Base-by-base conservation (phyloP, 495 filamentous ascomycete genomes). In the Clavariopsis aquatica region DNA sequence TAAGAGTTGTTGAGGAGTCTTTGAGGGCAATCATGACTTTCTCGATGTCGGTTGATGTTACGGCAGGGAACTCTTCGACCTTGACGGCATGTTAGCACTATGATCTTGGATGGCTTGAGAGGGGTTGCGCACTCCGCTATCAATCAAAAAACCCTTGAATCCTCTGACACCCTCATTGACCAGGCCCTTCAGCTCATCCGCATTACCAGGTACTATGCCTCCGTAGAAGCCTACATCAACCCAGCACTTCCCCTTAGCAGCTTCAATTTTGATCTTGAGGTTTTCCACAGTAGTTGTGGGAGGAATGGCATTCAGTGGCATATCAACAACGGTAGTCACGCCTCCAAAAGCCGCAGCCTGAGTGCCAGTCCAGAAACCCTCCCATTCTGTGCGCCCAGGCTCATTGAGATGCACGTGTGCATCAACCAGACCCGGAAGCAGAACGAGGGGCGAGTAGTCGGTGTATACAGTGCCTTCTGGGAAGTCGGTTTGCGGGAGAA, bases 141-240 rank as follows among this genome's bases (percentile, higher is more conserved):
- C 92, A 71, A 97, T 96, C 62, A 98, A 78, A 76, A 98, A 98
- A 12, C 94, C 93, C 79, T 98, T 98, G 82, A 98, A 98, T 38
- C 94, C 94, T 46, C 92, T 82, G 24, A 97, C 94, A 52, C 94
- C 94, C 41, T 85, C 86, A 57, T 90, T 78, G 23, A 97, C 89
- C 17, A 98, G 81, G 2, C 85, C 86, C 63, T 91, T 85, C 36
- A 98, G 78, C 69, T 98, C 87, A 22, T 81, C 74, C 13, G 86
- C 83, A 71, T 98, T 98, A 22, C 94, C 94, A 13, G 94, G 94
- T 65, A 98, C 87, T 49, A 98, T 85, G 38, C 94, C 94, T 43
- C 94, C 94, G 72, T 98, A 98, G 79, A 98, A 98, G 52, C 94
- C 94, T 34, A 98, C 94, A 73, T 98, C 94, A 20, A 98, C 91